Conservation (phyloP, 2,329 filamentous ascomycete genomes). For the Trichoderma sp. region DNA sequence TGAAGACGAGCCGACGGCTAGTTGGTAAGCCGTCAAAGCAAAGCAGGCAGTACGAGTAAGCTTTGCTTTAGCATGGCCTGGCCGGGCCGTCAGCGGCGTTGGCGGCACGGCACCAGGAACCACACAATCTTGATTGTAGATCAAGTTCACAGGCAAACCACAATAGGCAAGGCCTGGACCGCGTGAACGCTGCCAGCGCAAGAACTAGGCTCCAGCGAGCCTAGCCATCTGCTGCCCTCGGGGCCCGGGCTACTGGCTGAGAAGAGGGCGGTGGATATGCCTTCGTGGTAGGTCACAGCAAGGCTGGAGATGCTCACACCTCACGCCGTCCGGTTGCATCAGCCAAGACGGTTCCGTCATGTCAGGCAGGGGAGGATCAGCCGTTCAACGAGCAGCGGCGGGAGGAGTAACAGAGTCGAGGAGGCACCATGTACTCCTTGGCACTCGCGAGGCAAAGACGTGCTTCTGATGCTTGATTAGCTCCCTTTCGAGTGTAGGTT, state of each 20-base stretch:
- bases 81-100: background rate
- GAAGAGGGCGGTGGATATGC: slow-evolving; percentile 19
- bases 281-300: slow-evolving; percentile 9
- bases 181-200: background rate
- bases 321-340: background rate
- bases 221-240: background rate
- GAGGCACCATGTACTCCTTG: no score
- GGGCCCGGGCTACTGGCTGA: background rate
- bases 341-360: background rate
- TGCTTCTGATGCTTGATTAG: slow-evolving; percentile 8
- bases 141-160: background rate
- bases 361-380: slow-evolving; percentile 3
- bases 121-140: slow-evolving; percentile 5
- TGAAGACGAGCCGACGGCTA: background rate
- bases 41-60: background rate
- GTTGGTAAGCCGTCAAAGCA: background rate
- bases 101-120: slow-evolving; percentile 16
- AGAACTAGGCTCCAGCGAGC: slow-evolving; percentile 11
- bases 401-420: background rate
- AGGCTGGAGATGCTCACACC: slow-evolving; percentile 19
- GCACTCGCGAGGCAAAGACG: slow-evolving; percentile 3
- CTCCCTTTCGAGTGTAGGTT: background rate
- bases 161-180: background rate
- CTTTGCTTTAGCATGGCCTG: background rate
- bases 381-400: background rate